phyloP scores from a whole-genome alignment of 2,329 filamentous ascomycete genomes.

The Aspergillus sp. region DNA sequence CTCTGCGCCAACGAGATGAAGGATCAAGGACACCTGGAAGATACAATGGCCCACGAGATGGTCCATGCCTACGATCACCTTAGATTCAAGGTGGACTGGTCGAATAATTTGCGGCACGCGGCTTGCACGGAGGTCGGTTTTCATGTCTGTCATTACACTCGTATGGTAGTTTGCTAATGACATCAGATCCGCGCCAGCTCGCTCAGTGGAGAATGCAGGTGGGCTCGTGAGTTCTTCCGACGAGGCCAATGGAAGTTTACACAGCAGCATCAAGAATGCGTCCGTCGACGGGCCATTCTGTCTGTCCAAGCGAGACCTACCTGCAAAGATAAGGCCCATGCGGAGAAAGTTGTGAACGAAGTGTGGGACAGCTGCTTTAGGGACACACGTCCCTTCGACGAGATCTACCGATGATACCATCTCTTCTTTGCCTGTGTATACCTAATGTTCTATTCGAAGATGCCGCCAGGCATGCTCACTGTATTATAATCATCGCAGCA shows the following conservation, averaged over 20 bases:
- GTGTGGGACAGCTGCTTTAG: slow-evolving; percentile 98
- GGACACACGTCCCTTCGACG: slow-evolving; percentile 93
- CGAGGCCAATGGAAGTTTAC: slow-evolving; percentile 85
- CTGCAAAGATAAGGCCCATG: slow-evolving; percentile 83
- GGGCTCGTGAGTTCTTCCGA: slow-evolving; percentile 80
- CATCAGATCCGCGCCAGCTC: slow-evolving; percentile 83
- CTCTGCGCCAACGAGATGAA: slow-evolving; percentile 90
- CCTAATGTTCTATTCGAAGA: background rate
- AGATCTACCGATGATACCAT: slow-evolving; percentile 71
- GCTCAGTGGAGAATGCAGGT: slow-evolving; percentile 90
- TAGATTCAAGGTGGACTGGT: slow-evolving; percentile 84
- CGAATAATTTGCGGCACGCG: slow-evolving; percentile 78
- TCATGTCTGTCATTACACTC: background rate
- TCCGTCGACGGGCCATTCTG: slow-evolving; percentile 74
- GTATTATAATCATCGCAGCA: slow-evolving; percentile 13
- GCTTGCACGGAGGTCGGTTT: slow-evolving; percentile 82
- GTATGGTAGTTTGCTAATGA: slow-evolving; percentile 9
- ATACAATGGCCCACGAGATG: slow-evolving; percentile 96
- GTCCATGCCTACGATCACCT: slow-evolving; percentile 94
- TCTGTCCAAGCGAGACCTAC: slow-evolving; percentile 75
- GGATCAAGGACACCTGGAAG: slow-evolving; percentile 78
- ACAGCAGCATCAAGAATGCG: slow-evolving; percentile 91
- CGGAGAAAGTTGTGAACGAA: slow-evolving; percentile 84
- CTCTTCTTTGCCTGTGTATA: background rate
- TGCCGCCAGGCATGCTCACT: background rate